Evolutionary conservation across 345 rosid genomes (phyloP), one percentile per base, ranked within the genome.

Genomic region (Garcia nutans): DNA sequence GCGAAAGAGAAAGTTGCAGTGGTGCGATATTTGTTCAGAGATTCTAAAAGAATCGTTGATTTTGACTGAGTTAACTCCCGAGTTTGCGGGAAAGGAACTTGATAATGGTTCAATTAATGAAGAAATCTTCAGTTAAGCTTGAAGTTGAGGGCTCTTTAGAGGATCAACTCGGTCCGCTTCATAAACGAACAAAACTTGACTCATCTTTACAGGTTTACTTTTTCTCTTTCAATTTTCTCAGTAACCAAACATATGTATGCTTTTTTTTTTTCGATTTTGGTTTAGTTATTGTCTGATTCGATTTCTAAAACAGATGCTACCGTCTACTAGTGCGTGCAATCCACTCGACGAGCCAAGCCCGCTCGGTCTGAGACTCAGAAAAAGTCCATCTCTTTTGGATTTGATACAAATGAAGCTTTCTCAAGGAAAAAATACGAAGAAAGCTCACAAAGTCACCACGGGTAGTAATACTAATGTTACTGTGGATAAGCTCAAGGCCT

Each of bases 291-390:
- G 41, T 61, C 5, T 33, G 37, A 37, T 72, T 19, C 42, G 3
- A 41, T 23, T 60, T 31, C 16, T 54, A 15, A 31, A 52, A 19
- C 66, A 67, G 73, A 60, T 59, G 61, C 28, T 22, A 8, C 45
- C 23, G 7, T 8, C 41, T 15, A 50, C n/a, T 75, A 60, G 19
- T 37, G 17, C 12, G 15, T 92, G 86, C 86, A 91, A 90, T 78
- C 94, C 96, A 13, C 91, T 95, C 41, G 96, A 88, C 45, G 99
- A 91, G 85, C 99, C 98, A 1, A 95, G 98, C 73, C 99, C 98
- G 15, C 84, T 93, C 82, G 99, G 99, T 37, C 79, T 95, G 82
- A 87, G 84, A 49, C 88, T 95, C 73, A 90, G 90, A 85, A 95
- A 95, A 90, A 93, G 96, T 77, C 98, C 98, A 10, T 95, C 99